Percentiles rank a stretch among this genome's conserved stretches.
These are phyloP conservation scores for Talaromyces sp. DNA, from an alignment of 2,329 filamentous ascomycete species.

Conservation along the genomic window DNA sequence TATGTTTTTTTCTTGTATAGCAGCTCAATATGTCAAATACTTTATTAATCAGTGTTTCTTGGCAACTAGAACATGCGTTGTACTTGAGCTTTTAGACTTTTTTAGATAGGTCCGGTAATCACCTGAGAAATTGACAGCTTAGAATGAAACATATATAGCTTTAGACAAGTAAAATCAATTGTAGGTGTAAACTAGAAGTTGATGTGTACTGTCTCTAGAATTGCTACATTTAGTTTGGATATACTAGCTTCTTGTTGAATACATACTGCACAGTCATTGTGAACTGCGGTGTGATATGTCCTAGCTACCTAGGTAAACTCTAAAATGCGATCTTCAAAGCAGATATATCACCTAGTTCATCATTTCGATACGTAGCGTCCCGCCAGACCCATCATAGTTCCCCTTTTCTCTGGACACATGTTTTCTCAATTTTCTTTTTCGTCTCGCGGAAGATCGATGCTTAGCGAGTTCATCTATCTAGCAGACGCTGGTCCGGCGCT, in stretches of 20 bases:
- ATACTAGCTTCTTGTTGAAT: no score
- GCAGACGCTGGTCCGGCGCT: not conserved
- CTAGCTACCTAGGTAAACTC: not conserved
- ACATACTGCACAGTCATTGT: no score
- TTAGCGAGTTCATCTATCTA: not conserved
- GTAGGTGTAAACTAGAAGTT: not conserved
- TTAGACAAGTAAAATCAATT: no score
- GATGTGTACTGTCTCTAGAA: not conserved
- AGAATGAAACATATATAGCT: not conserved
- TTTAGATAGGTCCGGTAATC: no score
- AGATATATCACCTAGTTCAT: not conserved
- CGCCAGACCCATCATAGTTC: not conserved
- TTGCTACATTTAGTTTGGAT: not conserved
- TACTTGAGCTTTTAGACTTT: not conserved
- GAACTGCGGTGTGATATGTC: no score
- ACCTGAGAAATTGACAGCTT: not conserved
- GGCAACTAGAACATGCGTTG: not conserved
- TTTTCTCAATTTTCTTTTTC: not conserved
- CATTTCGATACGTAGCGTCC: not conserved
- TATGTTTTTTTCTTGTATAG: not conserved
- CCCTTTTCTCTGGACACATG: not conserved
- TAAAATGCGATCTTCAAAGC: not conserved
- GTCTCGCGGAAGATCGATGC: not conserved
- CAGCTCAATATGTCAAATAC: not conserved
- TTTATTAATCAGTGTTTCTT: not conserved